Evolutionary conservation across 495 filamentous ascomycete genomes (phyloP), one percentile per base, ranked within the genome.

Genomic region (Hypoxylon fragiforme): DNA sequence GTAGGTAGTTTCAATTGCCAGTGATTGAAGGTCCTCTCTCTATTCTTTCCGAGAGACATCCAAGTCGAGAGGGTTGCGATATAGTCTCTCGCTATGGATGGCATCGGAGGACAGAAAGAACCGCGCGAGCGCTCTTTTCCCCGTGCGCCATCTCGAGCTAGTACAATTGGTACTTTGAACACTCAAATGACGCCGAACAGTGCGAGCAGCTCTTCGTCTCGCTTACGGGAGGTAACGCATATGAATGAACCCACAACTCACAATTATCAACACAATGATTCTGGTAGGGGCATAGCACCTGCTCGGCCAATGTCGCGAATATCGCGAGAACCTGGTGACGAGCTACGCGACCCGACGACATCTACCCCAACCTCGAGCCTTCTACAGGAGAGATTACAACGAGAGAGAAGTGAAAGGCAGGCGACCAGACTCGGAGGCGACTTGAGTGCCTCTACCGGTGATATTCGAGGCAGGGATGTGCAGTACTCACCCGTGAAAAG

Each of bases 381-480:
- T 32, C 67, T 83, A 7, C 80, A 79, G 26, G 78, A 83, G 50
- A 68, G 69, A 43, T 54, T 83, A 51, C 70, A 76, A 48, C 69
- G 73, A 7, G 75, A 78, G 57, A 74, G 77, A 28, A 77, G 68
- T 50, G 75, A 76, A 18, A 60, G 75, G 12, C 56, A 67, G 36
- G 67, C 68, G 1, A 67, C 66, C 46, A 71, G 65, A 19, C 60
- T 65, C 16, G 68, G 69, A 8, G 32, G 42, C 41, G 70, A 68
- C 54, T 49, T 63, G 35, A 67, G 63, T 39, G 68, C 66, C 9
- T 64, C 62, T 26, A 63, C 45, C 20, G 55, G 51, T 31, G 54
- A 65, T 41, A 44, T 61, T 35, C 44, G 59, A 13, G 62, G 62
- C 7, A 39, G 64, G 18, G 50, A 60, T 11, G 48, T 68, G 16